These are phyloP conservation scores for Yarrowia sp. DNA, from an alignment of 805 yeast species.

Conservation along the genomic window DNA sequence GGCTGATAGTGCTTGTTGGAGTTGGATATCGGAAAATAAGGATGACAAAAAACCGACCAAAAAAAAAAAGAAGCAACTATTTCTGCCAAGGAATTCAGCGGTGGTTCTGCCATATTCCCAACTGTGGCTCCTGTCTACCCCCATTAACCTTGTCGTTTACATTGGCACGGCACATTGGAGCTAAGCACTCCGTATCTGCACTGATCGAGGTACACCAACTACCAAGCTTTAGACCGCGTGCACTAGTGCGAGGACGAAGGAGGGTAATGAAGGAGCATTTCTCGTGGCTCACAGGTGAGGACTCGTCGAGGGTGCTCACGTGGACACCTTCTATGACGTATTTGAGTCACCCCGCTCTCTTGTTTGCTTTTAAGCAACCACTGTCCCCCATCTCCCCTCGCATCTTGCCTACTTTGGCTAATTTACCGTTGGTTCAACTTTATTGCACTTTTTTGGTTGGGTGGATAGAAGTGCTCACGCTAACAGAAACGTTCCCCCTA, in stretches of 20 bases:
- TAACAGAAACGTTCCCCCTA: constrained; percentile 20
- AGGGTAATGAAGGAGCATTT: too few relatives aligned
- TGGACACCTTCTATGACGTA: not conserved
- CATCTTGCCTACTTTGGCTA: constrained; percentile 21
- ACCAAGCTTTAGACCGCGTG: constrained; percentile 5
- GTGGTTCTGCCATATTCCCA: too few relatives aligned
- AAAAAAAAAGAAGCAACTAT: too few relatives aligned
- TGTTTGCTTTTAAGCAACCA: constrained; percentile 8
- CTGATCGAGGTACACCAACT: constrained; percentile 2
- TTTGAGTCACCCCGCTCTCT: not conserved
- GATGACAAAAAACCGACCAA: too few relatives aligned
- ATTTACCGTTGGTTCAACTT: constrained; percentile 16
- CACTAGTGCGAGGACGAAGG: not conserved
- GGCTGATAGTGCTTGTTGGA: not conserved
- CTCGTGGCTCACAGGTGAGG: too few relatives aligned
- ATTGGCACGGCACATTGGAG: constrained; percentile 18
- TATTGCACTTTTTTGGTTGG: not conserved
- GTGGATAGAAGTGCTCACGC: constrained; percentile 1
- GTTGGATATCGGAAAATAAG: not conserved
- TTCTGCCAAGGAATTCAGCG: too few relatives aligned
- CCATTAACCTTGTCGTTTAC: not conserved
- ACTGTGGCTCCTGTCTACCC: too few relatives aligned
- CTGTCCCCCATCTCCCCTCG: not conserved
- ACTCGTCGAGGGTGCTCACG: too few relatives aligned
- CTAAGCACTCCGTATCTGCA: constrained; percentile 23